Percentiles rank a stretch among this genome's conserved stretches.
Conservation (phyloP, 371 early-diverging fungal genomes). For the Saksenaea oblongispora region DNA sequence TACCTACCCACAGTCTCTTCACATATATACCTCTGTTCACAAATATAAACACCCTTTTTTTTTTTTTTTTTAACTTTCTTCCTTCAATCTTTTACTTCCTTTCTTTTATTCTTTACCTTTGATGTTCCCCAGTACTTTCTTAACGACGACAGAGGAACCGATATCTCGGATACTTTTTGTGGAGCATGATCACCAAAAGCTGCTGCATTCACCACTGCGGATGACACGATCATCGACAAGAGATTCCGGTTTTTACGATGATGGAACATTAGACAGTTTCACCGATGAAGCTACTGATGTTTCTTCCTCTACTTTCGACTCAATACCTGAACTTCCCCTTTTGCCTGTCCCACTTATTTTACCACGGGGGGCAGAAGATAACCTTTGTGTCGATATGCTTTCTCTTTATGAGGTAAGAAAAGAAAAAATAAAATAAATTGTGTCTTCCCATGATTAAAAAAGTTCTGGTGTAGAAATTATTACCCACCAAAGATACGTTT, state of each 20-base stretch:
- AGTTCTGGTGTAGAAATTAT: constrained; percentile 28
- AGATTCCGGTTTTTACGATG: neutral
- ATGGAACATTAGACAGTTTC: neutral
- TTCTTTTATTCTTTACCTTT: neutral
- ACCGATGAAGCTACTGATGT: constrained; percentile 2
- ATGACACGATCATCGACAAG: constrained; percentile 9
- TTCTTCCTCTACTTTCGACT: neutral
- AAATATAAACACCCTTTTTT: neutral
- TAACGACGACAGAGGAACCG: constrained; percentile 12
- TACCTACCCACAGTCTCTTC: neutral
- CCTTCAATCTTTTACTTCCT: neutral
- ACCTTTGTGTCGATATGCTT: constrained; percentile 24
- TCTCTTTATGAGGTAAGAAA: constrained; percentile 31
- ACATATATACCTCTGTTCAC: neutral
- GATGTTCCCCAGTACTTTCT: neutral
- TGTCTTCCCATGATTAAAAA: neutral
- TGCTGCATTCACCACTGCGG: constrained; percentile 2
- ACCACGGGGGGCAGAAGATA: constrained; percentile 5
- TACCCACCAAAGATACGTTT: constrained; percentile 61
- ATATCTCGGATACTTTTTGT: constrained; percentile 10
- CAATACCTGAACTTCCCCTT: neutral
- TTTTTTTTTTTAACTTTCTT: neutral
- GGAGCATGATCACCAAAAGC: constrained; percentile 3
- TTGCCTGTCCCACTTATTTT: neutral
- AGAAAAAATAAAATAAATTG: neutral